A percentile compares a stretch with the other conserved stretches of the same genome.
phyloP scores from a whole-genome alignment of 2,329 filamentous ascomycete species.

The Verticillium nubilum region DNA sequence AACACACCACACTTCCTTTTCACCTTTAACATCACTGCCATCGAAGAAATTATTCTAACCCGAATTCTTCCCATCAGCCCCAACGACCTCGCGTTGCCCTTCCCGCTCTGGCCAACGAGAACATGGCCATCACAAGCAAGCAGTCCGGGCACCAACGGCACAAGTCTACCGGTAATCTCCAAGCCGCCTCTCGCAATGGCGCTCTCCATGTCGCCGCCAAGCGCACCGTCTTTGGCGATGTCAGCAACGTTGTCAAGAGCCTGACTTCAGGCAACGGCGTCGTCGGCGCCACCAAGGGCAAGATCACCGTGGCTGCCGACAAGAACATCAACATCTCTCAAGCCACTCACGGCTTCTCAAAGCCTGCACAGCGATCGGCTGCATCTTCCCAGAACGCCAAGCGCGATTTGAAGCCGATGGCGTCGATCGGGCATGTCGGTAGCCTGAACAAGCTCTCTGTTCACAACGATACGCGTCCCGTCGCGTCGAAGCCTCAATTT shows the following conservation, averaged over 20 bases:
- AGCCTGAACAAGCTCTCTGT: conserved; percentile 6
- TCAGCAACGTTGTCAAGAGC: conserved; percentile 62
- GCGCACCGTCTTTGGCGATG: conserved; percentile 74
- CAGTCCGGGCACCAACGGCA: conserved; percentile 71
- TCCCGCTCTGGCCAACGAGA: conserved; percentile 61
- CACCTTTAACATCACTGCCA: neutral
- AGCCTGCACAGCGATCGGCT: conserved; percentile 13
- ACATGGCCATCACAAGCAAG: conserved; percentile 43
- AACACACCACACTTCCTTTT: neutral
- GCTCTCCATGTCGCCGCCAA: conserved; percentile 62
- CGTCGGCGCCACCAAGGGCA: conserved; percentile 24
- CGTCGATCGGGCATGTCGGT: neutral
- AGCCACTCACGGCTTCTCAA: conserved; percentile 12
- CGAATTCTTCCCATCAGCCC: conserved; percentile 21
- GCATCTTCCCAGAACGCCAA: conserved; percentile 7
- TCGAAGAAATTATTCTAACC: neutral
- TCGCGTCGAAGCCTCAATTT: neutral
- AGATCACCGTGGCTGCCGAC: conserved; percentile 26
- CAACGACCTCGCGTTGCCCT: conserved; percentile 45
- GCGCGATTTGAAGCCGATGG: neutral
- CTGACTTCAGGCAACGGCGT: conserved; percentile 12
- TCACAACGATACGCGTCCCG: conserved; percentile 7
- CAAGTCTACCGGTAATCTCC: conserved; percentile 68
- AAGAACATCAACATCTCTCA: conserved; percentile 19
- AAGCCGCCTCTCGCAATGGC: conserved; percentile 41